Base-by-base conservation (phyloP, 2,329 filamentous ascomycete genomes). In the Chaetomium sp. region DNA sequence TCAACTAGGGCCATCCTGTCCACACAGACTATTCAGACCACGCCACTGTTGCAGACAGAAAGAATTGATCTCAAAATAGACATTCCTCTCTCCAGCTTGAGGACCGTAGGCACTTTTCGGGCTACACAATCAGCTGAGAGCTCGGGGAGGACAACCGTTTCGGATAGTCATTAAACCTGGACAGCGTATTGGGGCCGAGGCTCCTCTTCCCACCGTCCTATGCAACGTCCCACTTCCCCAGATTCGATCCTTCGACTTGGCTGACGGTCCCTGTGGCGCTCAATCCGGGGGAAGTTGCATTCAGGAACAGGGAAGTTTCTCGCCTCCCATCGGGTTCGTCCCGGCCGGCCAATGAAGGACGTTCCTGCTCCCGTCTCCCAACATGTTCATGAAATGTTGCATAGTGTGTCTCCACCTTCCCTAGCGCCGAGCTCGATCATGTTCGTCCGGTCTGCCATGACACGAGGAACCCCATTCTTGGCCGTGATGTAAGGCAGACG, bases 201-300 rank as follows among this genome's bases (percentile, higher is more conserved):
- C 47, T 54, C 16, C 33, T 13, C 23, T 57, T 27, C 23, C 45
- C 25, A 50, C 55, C 21, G 56, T 65, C 64, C 63, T 51, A 54
- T 66, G 64, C 60, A 63, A 60, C 38, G 60, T 54, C 35, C 57
- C 47, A 63, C 54, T 60, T 57, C 62, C 65, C 65, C 57, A 19
- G 53, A 50, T 50, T 66, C 27, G 25, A 35, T 59, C 25, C 55
- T 50, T 50, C n/a, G 12, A 29, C 38, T 23, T 56, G 25, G 27
- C 19, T 13, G 45, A 53, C 47, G 55, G 31, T 21, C 25, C 47
- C 9, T 16, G 50, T 53, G 54, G 54, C 63, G 35, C 29, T 54
- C 45, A 8, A 23, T 58, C 54, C 8, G 58, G 54, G 59, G 57
- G 3, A 59, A 42, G 59, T 33, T 55, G 35, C 49, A 54, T 61